These are phyloP conservation scores for Erythrobasidium yunnanense DNA, from an alignment of 768 basidiomycete species.

Conservation along the genomic window DNA sequence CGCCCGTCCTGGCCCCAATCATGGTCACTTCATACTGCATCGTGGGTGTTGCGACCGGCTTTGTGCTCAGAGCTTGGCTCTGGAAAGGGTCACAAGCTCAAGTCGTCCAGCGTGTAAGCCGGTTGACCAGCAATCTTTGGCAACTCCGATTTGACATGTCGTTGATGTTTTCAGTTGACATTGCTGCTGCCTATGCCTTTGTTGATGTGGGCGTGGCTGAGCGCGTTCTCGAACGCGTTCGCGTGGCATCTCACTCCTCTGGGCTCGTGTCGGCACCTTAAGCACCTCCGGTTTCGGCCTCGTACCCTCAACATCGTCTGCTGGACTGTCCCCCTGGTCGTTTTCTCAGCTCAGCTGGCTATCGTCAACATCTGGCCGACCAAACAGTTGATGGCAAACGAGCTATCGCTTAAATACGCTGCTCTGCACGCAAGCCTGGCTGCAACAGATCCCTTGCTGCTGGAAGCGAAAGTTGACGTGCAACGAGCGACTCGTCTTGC, in stretches of 20 bases:
- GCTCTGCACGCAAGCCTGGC: neutral
- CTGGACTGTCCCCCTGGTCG: conserved; percentile 4
- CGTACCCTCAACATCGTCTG: conserved; percentile 20
- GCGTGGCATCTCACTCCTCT: conserved; percentile 25
- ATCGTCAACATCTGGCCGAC: neutral
- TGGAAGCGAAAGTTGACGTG: neutral
- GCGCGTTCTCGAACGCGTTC: conserved; percentile 16
- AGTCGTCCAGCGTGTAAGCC: conserved; percentile 14
- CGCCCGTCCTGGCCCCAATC: conserved; percentile 9
- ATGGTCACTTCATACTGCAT: conserved; percentile 14
- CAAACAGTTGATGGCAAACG: neutral
- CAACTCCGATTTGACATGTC: neutral
- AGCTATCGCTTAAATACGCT: neutral
- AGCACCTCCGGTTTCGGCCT: neutral
- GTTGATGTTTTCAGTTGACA: conserved; percentile 20
- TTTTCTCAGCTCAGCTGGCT: neutral
- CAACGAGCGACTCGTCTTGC: neutral
- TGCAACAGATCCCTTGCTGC: neutral
- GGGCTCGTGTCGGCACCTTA: neutral
- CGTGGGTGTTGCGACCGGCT: neutral
- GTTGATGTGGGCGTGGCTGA: conserved; percentile 5
- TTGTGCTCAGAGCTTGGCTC: conserved; percentile 14
- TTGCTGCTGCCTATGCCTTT: conserved; percentile 23
- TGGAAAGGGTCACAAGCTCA: neutral
- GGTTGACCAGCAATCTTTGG: neutral